Base-by-base conservation (phyloP, 257 asterid species). In the Salvia hispanica region DNA sequence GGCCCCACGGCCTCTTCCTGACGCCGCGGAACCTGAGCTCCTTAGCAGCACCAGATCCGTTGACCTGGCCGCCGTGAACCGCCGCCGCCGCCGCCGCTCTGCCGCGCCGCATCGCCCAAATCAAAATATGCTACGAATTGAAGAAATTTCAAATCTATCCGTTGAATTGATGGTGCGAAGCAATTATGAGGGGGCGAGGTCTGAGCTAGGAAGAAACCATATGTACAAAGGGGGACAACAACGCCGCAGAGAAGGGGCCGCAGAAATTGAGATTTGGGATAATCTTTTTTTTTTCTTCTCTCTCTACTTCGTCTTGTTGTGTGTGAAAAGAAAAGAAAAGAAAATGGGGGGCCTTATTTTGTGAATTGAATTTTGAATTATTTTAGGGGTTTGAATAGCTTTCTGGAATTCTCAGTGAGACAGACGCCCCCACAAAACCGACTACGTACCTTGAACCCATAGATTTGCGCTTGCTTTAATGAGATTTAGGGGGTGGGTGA, bases 1-100 rank as follows among this genome's bases (percentile, higher is more conserved):
- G 76, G 1, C 95, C 95, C 92, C 95, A 85, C 3, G 95, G 92
- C 71, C 92, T 80, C 76, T 88, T 88, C 33, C 95, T 72, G 4
- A 88, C 95, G 6, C 95, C 95, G 1, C 95, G 81, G 62, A 74
- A 85, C 67, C 83, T 80, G 76, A 85, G 70, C 85, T 80, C 90
- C 67, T 82, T 81, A 33, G 86, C 70, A 69, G 78, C 86, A 58
- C 86, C 89, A 77, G 89, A 79, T 83, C 86, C 85, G 59, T 80
- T 72, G 6, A 34, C 67, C 37, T 65, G 84, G n/a, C 69, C 87
- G 8, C 66, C 77, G 5, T 45, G 64, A 66, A 13, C 62, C 2
- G 62, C 81, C 64, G 56, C 71, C 64, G 80, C 62, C 2, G 62
- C 81, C 64, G 56, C 71, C 64, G 80, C 84, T 69, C 83, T 82